Conservation (phyloP, 768 basidiomycete genomes). For the Mycena rebaudengoi region DNA sequence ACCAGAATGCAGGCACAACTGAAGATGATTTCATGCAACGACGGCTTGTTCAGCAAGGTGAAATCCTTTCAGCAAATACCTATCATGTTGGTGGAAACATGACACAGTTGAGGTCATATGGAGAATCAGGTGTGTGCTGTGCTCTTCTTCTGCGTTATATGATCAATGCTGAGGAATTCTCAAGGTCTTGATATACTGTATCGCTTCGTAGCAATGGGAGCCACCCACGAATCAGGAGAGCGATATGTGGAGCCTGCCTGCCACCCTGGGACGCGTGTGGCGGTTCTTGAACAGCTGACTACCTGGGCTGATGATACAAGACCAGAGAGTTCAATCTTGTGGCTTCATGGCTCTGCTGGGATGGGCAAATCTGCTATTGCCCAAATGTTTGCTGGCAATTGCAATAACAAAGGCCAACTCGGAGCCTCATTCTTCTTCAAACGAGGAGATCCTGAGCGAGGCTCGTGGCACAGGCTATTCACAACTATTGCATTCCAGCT, state of each 20-base stretch:
- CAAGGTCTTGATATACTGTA: constrained; percentile 37
- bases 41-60: not conserved
- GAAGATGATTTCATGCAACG: not conserved
- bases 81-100: not conserved
- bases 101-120: not conserved
- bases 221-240: not conserved
- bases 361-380: constrained; percentile 33
- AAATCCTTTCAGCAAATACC: not conserved
- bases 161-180: not conserved
- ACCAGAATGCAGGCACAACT: not conserved
- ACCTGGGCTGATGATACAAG: not conserved
- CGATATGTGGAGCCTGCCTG: not conserved
- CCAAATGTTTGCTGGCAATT: constrained; percentile 25
- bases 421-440: constrained; percentile 46
- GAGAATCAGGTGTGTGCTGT: not conserved
- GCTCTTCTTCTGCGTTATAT: not conserved
- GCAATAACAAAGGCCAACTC: constrained; percentile 24
- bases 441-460: constrained; percentile 32
- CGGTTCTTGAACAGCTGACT: not conserved
- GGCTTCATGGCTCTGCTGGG: constrained; percentile 32
- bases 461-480: constrained; percentile 30
- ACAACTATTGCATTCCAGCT: constrained; percentile 40
- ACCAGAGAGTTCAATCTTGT: constrained; percentile 11
- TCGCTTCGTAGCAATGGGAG: not conserved
- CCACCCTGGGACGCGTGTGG: constrained; percentile 6